phyloP scores from a whole-genome alignment of 2,329 filamentous ascomycete genomes.

The Paramyrothecium roridum region DNA sequence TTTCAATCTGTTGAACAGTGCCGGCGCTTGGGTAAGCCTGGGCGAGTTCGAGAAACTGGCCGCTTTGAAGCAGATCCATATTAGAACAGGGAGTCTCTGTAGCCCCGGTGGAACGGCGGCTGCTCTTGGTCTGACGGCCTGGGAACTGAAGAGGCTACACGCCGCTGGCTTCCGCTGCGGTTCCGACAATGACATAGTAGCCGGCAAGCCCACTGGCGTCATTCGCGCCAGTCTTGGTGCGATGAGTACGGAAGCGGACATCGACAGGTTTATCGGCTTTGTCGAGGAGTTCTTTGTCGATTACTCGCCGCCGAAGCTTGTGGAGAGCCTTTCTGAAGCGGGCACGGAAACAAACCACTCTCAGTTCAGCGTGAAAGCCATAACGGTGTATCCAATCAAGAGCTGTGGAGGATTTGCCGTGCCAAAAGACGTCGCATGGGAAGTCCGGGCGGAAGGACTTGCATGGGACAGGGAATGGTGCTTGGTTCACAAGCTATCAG shows the following conservation, averaged over 20 bases:
- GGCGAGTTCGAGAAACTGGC: slow-evolving; percentile 86
- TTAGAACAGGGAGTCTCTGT: slow-evolving; percentile 86
- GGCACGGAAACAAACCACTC: not conserved
- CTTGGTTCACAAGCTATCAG: slow-evolving; percentile 81
- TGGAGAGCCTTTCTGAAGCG: not conserved
- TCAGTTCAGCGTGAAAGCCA: slow-evolving; percentile 48
- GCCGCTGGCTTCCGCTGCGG: slow-evolving; percentile 83
- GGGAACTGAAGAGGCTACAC: slow-evolving; percentile 83
- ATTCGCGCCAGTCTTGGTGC: slow-evolving; percentile 84
- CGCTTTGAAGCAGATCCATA: slow-evolving; percentile 72
- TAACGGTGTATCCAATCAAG: slow-evolving; percentile 88
- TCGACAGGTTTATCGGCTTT: slow-evolving; percentile 69
- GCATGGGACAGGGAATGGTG: slow-evolving; percentile 98
- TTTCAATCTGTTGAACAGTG: slow-evolving; percentile 73
- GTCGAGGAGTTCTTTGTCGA: slow-evolving; percentile 63
- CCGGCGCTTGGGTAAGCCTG: slow-evolving; percentile 74
- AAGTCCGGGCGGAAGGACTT: slow-evolving; percentile 76
- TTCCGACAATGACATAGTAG: slow-evolving; percentile 74
- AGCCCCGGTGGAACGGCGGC: slow-evolving; percentile 84
- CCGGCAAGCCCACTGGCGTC: slow-evolving; percentile 83
- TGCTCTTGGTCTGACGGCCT: slow-evolving; percentile 68
- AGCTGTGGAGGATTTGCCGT: slow-evolving; percentile 81
- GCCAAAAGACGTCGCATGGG: slow-evolving; percentile 64
- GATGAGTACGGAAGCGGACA: slow-evolving; percentile 78
- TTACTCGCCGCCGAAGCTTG: not conserved